Evolutionary conservation across 192 early-diverging fungal genomes (phyloP).

Genomic region (Entomortierella chlamydospora): DNA sequence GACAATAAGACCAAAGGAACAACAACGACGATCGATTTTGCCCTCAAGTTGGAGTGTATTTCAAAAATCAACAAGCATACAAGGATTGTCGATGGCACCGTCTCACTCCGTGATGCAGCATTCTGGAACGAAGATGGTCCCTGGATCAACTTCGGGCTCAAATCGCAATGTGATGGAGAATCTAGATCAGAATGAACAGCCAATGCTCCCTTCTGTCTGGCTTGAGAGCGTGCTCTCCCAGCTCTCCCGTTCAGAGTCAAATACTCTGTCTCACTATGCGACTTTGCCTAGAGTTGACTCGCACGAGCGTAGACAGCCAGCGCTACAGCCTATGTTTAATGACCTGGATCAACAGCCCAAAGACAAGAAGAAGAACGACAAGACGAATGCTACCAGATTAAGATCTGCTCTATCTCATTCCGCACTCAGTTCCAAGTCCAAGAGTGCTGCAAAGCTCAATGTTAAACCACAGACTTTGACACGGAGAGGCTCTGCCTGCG

Average conservation of each 20-base stretch:
- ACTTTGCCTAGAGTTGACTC: slow-evolving; percentile 28
- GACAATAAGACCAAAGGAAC: slow-evolving; percentile 46
- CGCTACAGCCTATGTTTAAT: slow-evolving; percentile 5
- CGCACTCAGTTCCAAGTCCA: not conserved
- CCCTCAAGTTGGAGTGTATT: slow-evolving; percentile 28
- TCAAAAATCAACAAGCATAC: slow-evolving; percentile 15
- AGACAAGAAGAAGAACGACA: slow-evolving; percentile 1
- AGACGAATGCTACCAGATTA: not conserved
- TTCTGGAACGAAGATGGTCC: not conserved
- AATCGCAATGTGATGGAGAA: slow-evolving; percentile 26
- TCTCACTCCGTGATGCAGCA: not conserved
- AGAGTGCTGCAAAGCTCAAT: not conserved
- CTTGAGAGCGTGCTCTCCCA: slow-evolving; percentile 29
- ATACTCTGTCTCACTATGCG: slow-evolving; percentile 32
- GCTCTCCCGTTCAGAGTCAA: slow-evolving; percentile 16
- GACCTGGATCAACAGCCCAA: slow-evolving; percentile 1
- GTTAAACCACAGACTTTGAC: slow-evolving; percentile 3
- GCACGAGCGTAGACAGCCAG: not conserved
- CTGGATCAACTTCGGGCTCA: not conserved
- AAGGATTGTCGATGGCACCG: not conserved
- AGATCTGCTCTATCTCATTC: not conserved
- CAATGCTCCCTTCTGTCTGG: slow-evolving; percentile 39
- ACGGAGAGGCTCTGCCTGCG: slow-evolving; percentile 29
- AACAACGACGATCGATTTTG: slow-evolving; percentile 40
- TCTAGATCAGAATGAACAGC: slow-evolving; percentile 8